phyloP scores from a whole-genome alignment of 352 stramenopile genomes.

The Globisporangium takayamanum region DNA sequence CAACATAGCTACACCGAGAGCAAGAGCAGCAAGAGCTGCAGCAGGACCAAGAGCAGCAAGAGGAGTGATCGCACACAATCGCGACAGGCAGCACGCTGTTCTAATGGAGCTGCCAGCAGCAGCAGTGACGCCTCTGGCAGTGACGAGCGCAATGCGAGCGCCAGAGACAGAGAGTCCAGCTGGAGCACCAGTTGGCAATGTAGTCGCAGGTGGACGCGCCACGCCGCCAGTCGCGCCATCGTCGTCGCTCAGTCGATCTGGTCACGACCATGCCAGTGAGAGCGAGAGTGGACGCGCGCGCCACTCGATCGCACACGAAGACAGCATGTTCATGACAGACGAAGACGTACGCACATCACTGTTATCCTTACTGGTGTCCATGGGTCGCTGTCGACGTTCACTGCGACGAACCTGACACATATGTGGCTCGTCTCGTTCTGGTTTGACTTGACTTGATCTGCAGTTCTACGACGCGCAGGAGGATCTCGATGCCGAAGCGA shows the following conservation, averaged over 20 bases:
- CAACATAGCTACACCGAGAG: too few relatives aligned
- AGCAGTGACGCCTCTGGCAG: too few relatives aligned
- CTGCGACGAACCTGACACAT: neutral
- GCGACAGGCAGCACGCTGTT: too few relatives aligned
- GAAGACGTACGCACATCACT: constrained; percentile 41
- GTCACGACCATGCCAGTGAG: constrained; percentile 1
- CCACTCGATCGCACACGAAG: constrained; percentile 27
- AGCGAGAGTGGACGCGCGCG: constrained; percentile 5
- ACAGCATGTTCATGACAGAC: constrained; percentile 43
- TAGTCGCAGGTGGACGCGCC: too few relatives aligned
- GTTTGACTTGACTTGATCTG: neutral
- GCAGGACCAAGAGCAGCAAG: too few relatives aligned
- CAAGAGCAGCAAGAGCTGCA: too few relatives aligned
- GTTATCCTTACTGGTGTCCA: neutral
- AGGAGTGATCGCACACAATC: too few relatives aligned
- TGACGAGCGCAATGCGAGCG: too few relatives aligned
- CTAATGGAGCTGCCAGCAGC: too few relatives aligned
- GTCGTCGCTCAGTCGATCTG: constrained; percentile 6
- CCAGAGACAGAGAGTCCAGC: too few relatives aligned
- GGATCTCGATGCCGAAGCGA: constrained; percentile 30
- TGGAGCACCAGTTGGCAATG: too few relatives aligned
- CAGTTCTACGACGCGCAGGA: constrained; percentile 76
- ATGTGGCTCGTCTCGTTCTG: neutral
- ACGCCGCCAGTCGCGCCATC: neutral
- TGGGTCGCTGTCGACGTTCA: neutral